A percentile compares a stretch with the other conserved stretches of the same genome.
phyloP scores from a whole-genome alignment of 495 filamentous ascomycete species.

The Cenococcum geophilum region DNA sequence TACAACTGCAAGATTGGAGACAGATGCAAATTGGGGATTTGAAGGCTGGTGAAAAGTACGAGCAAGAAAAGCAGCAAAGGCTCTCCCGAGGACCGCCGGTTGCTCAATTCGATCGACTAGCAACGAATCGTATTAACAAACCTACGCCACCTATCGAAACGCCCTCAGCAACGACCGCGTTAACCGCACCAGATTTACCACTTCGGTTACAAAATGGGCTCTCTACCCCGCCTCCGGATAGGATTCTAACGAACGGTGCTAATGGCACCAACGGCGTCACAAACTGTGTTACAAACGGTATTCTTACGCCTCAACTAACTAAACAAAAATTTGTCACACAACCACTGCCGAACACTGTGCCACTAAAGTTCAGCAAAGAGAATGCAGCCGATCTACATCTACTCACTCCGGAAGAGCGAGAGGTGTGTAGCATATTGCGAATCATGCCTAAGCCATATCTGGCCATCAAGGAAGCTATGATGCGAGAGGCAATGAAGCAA shows the following conservation, averaged over 20 bases:
- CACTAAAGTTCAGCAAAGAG: slow-evolving; percentile 66
- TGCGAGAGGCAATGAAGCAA: slow-evolving; percentile 82
- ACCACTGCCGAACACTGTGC: slow-evolving; percentile 50
- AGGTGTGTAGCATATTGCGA: slow-evolving; percentile 75
- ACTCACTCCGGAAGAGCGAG: slow-evolving; percentile 73
- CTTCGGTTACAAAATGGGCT: slow-evolving; percentile 35
- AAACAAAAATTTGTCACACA: slow-evolving; percentile 32
- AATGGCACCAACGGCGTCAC: slow-evolving; percentile 26
- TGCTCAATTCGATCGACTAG: slow-evolving; percentile 64
- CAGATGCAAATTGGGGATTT: slow-evolving; percentile 74
- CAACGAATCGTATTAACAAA: slow-evolving; percentile 54
- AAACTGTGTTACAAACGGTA: slow-evolving; percentile 14
- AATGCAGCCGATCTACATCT: slow-evolving; percentile 79
- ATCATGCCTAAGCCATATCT: slow-evolving; percentile 90
- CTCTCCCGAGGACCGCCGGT: slow-evolving; percentile 59
- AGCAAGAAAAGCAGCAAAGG: slow-evolving; percentile 76
- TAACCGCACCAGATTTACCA: slow-evolving; percentile 69
- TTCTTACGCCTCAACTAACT: slow-evolving; percentile 14
- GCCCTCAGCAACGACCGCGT: slow-evolving; percentile 60
- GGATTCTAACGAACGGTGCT: slow-evolving; percentile 25
- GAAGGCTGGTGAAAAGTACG: slow-evolving; percentile 85
- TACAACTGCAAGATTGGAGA: slow-evolving; percentile 92
- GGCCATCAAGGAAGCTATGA: slow-evolving; percentile 81
- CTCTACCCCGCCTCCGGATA: slow-evolving; percentile 47
- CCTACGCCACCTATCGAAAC: slow-evolving; percentile 58